phyloP scores from a whole-genome alignment of 345 rosid genomes.

The Lumnitzera littorea region DNA sequence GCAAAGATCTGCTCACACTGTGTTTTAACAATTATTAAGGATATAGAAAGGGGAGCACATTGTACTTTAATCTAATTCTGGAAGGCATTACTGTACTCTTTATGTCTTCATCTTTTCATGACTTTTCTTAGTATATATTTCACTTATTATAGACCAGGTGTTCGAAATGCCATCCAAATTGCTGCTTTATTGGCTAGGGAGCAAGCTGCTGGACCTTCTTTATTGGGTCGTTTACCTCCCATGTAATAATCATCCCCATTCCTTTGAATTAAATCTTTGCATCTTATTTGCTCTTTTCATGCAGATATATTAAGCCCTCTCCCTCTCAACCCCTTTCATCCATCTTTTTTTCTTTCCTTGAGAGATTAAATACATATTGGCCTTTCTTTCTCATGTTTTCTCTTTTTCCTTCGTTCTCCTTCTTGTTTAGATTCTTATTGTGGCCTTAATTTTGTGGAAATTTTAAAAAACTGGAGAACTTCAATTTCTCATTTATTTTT shows the following conservation, averaged over 20 bases:
- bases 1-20: no score
- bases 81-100: not conserved
- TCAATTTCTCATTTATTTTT: no score
- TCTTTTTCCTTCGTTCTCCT: no score
- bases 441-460: no score
- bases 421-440: no score
- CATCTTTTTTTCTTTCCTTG: no score
- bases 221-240: constrained; percentile 89
- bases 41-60: no score
- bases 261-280: constrained; percentile 5
- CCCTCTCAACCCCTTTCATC: not conserved
- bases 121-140: constrained; percentile 20
- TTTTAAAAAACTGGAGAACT: no score
- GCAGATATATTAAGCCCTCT: not conserved
- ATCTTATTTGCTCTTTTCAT: not conserved
- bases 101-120: not conserved
- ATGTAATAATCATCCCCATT: constrained; percentile 42
- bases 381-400: no score
- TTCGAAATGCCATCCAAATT: constrained; percentile 75
- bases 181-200: constrained; percentile 75
- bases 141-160: constrained; percentile 72
- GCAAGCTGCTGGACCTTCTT: constrained; percentile 52
- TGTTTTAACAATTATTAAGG: no score
- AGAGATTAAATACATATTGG: no score
- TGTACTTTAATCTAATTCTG: no score